phyloP scores from a whole-genome alignment of 2,329 filamentous ascomycete genomes.

The Colletotrichum sp. region DNA sequence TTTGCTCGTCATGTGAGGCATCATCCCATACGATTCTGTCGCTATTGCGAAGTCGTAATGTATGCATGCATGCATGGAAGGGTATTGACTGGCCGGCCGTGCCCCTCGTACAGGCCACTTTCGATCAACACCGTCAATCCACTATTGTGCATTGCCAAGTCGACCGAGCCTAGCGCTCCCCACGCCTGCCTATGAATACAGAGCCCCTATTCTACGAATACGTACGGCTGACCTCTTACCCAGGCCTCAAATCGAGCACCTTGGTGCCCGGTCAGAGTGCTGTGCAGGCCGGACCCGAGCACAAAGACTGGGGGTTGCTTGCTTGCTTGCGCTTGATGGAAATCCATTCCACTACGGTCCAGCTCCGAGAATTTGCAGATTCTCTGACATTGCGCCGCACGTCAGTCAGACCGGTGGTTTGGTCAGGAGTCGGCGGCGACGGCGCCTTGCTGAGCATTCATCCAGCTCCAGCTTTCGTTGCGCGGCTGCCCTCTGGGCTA shows the following conservation, averaged over 20 bases:
- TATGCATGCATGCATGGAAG: constrained; percentile 7
- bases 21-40: constrained; percentile 10
- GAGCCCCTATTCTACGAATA: background rate
- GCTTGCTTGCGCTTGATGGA: background rate
- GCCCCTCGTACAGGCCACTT: constrained; percentile 3
- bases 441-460: background rate
- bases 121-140: constrained; percentile 2
- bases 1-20: constrained; percentile 21
- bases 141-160: constrained; percentile 14
- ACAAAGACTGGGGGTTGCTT: background rate
- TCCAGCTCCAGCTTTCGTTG: background rate
- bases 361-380: background rate
- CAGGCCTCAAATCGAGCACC: background rate
- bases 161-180: background rate
- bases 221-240: background rate
- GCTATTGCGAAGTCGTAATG: constrained; percentile 6
- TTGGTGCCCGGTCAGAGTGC: background rate
- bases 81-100: background rate
- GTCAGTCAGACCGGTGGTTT: background rate
- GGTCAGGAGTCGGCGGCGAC: background rate
- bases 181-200: background rate
- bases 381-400: background rate
- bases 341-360: background rate
- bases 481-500: background rate
- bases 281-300: background rate